A percentile compares a stretch with the other conserved stretches of the same genome.
Conservation (phyloP, 2,329 filamentous ascomycete genomes). For the Aciculosporium take region DNA sequence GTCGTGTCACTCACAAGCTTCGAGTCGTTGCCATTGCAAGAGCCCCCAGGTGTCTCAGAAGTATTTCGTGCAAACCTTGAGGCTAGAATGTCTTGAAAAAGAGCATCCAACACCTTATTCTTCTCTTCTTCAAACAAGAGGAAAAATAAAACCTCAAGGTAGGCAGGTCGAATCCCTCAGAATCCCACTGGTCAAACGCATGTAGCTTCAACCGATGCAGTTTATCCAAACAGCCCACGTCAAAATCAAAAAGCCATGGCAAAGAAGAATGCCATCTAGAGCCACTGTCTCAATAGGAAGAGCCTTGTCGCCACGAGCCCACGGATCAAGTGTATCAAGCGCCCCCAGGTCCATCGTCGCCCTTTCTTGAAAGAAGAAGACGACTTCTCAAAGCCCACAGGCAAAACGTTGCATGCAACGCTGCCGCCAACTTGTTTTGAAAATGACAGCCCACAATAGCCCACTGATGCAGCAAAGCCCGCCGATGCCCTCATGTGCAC, state of each 20-base stretch:
- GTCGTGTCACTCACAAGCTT: constrained; percentile 11
- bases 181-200: constrained; percentile 21
- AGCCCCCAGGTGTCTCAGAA: constrained; percentile 24
- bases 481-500: constrained; percentile 28
- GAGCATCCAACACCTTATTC: not conserved
- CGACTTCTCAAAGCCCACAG: constrained; percentile 41
- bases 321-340: constrained; percentile 27
- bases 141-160: constrained; percentile 5
- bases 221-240: constrained; percentile 15
- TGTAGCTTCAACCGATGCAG: constrained; percentile 13
- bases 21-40: constrained; percentile 6
- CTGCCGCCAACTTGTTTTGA: constrained; percentile 23
- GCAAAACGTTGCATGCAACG: constrained; percentile 12
- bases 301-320: constrained; percentile 21
- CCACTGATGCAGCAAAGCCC: constrained; percentile 26
- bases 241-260: constrained; percentile 15
- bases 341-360: constrained; percentile 42
- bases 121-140: not conserved
- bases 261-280: constrained; percentile 17
- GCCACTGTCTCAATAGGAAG: constrained; percentile 9
- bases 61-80: constrained; percentile 6
- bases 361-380: constrained; percentile 29
- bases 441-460: constrained; percentile 44
- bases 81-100: not conserved
- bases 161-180: constrained; percentile 26